Evolutionary conservation across 1,284 basidiomycete genomes (phyloP), one percentile per base, ranked within the genome.

Genomic region (Ustilago vetiveriae): DNA sequence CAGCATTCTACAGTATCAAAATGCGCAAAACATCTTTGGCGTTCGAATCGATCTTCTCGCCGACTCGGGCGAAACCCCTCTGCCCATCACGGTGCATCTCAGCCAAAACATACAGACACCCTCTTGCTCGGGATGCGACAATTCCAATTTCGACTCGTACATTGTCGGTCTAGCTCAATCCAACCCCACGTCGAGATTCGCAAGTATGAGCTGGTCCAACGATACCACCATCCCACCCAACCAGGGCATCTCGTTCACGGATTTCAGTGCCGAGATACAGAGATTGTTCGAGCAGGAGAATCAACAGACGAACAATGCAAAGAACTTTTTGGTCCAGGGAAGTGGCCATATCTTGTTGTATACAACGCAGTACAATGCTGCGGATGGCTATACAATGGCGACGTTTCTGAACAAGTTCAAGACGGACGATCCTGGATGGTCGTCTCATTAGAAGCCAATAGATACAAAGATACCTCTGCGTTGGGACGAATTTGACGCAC

Each of bases 331-430:
- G 38, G 51, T 66, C 1, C 43, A 33, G 21, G 55, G 55, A 3
- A 54, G 46, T 29, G 51, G 47, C 1, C 62, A 65, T 17, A 41
- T 27, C 13, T 7, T 58, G 41, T 16, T 65, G 24, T 57, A 47
- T 14, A 46, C 37, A 1, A 57, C 62, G 2, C 50, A 58, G 38
- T 54, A 54, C 37, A 58, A 42, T 36, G 62, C 62, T 0, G 50
- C 50, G 3, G 55, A 65, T 39, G 54, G 55, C 1, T 54, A 49
- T 22, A 57, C 50, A 4, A 41, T 45, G 39, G 54, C 51, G 7
- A 54, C 41, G 10, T 65, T 53, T 11, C 46, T 65, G 54, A 58
- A 54, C 54, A 54, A 65, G 46, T 58, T 65, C 33, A 65, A 50
- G 39, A 65, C 50, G 7, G 55, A 58, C 19, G 55, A 58, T 58